phyloP scores from a whole-genome alignment of 1,139 yeast genomes.

The Yamadazyma mexicana region DNA sequence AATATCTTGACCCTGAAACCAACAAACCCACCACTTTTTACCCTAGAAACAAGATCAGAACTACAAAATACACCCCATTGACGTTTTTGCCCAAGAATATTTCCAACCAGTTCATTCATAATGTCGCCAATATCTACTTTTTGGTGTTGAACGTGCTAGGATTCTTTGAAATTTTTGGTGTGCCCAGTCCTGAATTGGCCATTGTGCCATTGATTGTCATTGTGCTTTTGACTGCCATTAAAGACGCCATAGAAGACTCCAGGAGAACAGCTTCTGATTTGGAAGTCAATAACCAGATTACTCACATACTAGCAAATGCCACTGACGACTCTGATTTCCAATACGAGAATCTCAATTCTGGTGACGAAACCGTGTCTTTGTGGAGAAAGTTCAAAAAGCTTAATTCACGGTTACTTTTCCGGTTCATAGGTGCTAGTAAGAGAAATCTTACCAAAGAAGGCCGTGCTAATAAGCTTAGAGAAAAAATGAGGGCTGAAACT shows the following conservation, averaged over 20 bases:
- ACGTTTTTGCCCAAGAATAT: conserved; percentile 56
- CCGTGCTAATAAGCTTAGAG: conserved; percentile 32
- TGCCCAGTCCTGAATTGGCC: conserved; percentile 53
- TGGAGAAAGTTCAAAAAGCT: conserved; percentile 65
- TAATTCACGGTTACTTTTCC: conserved; percentile 33
- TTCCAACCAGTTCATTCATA: conserved; percentile 46
- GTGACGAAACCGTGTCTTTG: conserved; percentile 48
- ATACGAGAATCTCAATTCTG: conserved; percentile 43
- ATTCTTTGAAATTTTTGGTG: conserved; percentile 56
- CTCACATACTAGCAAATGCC: conserved; percentile 37
- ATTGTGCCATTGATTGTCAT: conserved; percentile 63
- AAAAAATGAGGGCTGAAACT: conserved; percentile 15
- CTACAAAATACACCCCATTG: conserved; percentile 60
- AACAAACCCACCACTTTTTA: conserved; percentile 33
- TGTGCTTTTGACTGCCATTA: conserved; percentile 53
- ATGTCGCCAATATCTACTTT: conserved; percentile 58
- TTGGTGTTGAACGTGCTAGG: conserved; percentile 52
- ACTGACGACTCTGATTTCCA: conserved; percentile 14
- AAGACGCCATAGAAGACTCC: conserved; percentile 60
- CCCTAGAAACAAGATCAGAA: conserved; percentile 57
- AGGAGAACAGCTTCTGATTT: conserved; percentile 53
- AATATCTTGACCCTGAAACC: conserved; percentile 50
- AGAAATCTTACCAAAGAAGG: conserved; percentile 39
- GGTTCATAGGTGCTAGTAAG: conserved; percentile 29
- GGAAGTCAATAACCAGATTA: conserved; percentile 53